Percentiles rank a stretch among this genome's conserved stretches.
phyloP scores from a whole-genome alignment of 1,284 basidiomycete genomes.

The Malassezia japonica region DNA sequence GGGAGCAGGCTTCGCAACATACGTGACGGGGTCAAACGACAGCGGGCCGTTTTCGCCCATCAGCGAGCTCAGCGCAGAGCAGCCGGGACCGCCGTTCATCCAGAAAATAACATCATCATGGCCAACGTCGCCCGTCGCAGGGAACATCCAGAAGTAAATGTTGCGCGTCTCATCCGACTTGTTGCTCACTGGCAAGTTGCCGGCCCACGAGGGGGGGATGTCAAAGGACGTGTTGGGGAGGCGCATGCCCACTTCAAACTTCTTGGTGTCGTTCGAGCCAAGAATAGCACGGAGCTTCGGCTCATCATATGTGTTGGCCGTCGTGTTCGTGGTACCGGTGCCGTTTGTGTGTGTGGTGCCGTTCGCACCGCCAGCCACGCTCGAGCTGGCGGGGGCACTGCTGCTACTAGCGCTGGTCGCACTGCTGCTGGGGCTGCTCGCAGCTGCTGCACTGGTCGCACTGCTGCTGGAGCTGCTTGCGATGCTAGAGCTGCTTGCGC shows the following conservation, averaged over 20 bases:
- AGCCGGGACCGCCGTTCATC: slow-evolving; percentile 56
- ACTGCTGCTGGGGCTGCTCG: too few species aligned
- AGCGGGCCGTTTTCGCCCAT: slow-evolving; percentile 71
- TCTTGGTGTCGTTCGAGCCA: not conserved
- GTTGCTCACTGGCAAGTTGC: slow-evolving; percentile 27
- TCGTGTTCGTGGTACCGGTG: too few species aligned
- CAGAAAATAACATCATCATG: slow-evolving; percentile 63
- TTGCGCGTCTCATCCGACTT: slow-evolving; percentile 42
- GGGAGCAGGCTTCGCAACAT: slow-evolving; percentile 59
- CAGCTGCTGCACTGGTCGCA: too few species aligned
- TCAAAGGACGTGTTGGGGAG: slow-evolving; percentile 29
- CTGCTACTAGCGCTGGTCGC: too few species aligned
- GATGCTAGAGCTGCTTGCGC: too few species aligned
- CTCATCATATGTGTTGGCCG: not conserved
- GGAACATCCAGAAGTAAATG: slow-evolving; percentile 80
- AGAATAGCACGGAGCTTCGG: not conserved
- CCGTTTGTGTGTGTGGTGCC: too few species aligned
- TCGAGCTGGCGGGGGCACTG: too few species aligned
- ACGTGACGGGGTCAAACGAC: slow-evolving; percentile 59
- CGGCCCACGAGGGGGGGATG: slow-evolving; percentile 30
- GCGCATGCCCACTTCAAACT: slow-evolving; percentile 11
- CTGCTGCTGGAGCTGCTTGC: too few species aligned
- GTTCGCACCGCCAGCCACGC: too few species aligned
- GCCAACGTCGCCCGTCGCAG: slow-evolving; percentile 62
- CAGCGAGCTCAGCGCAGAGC: slow-evolving; percentile 66